Conservation (phyloP, 495 filamentous ascomycete genomes). For the Hapsidospora chrysogenum region DNA sequence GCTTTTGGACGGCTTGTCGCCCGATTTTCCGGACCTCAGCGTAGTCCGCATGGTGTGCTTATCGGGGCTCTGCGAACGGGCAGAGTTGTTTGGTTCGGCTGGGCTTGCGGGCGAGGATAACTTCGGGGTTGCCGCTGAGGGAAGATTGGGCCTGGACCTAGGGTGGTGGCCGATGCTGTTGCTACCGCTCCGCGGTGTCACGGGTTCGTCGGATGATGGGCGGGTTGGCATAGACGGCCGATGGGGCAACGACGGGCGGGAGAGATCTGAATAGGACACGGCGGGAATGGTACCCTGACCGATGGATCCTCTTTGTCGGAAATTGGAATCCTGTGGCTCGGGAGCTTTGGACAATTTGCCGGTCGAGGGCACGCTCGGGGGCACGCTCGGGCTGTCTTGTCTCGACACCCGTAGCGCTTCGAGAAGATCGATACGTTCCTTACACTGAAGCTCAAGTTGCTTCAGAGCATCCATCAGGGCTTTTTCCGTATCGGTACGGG, state of each 20-base stretch:
- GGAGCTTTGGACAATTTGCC: constrained; percentile 6
- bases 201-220: constrained; percentile 34
- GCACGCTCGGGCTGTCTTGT: constrained; percentile 31
- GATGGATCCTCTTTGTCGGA: constrained; percentile 38
- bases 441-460: constrained; percentile 79
- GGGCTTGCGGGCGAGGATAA: too few relatives aligned
- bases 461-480: constrained; percentile 65
- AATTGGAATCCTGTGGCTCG: constrained; percentile 10
- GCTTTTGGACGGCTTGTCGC: constrained; percentile 41
- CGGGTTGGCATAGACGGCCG: constrained; percentile 34
- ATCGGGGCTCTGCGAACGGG: constrained; percentile 79
- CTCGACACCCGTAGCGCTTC: constrained; percentile 66
- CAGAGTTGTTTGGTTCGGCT: too few relatives aligned
- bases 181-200: too few relatives aligned
- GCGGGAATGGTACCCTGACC: constrained; percentile 69
- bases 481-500: constrained; percentile 72
- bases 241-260: constrained; percentile 48
- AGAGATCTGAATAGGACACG: constrained; percentile 59
- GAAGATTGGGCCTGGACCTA: too few relatives aligned
- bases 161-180: too few relatives aligned
- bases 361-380: constrained; percentile 12
- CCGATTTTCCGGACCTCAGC: constrained; percentile 41
- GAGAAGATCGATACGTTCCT: constrained; percentile 79
- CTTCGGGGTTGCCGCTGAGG: too few relatives aligned
- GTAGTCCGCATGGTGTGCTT: constrained; percentile 75